Percentiles rank a stretch among this genome's conserved stretches.
Evolutionary conservation across 2,329 filamentous ascomycete species (phyloP).

Genomic region (Ilyonectria robusta): DNA sequence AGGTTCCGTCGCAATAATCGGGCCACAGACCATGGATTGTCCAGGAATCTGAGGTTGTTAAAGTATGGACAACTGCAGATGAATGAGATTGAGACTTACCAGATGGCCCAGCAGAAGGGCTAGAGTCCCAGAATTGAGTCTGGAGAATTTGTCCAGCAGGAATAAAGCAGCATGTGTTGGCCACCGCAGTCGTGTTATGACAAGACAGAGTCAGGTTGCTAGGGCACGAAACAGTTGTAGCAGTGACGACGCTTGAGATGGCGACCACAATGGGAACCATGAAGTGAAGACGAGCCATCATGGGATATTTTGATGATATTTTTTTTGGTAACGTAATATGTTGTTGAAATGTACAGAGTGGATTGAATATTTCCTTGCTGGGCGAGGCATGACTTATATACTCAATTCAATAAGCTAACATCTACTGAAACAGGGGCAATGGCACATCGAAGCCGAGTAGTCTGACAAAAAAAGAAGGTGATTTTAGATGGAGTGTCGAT

Average conservation of each 20-base stretch:
- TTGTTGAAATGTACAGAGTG: neutral
- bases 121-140: constrained; percentile 84
- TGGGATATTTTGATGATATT: neutral
- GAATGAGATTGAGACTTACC: constrained; percentile 16
- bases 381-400: constrained; percentile 10
- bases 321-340: too few species aligned
- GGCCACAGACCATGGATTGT: constrained; percentile 81
- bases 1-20: constrained; percentile 79
- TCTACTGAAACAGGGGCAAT: constrained; percentile 5
- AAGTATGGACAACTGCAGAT: neutral
- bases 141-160: constrained; percentile 79
- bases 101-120: constrained; percentile 73
- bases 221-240: constrained; percentile 35
- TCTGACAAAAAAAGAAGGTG: constrained; percentile 39
- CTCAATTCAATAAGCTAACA: neutral
- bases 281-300: constrained; percentile 27
- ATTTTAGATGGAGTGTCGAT: constrained; percentile 11
- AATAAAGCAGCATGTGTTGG: constrained; percentile 80
- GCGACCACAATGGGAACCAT: constrained; percentile 33
- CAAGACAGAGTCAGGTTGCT: constrained; percentile 58
- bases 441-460: constrained; percentile 6
- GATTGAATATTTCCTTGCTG: neutral
- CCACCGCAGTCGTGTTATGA: constrained; percentile 71
- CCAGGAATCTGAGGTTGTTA: constrained; percentile 70
- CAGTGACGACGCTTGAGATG: constrained; percentile 24